A percentile compares a stretch with the other conserved stretches of the same genome.
These are phyloP conservation scores for Kockovaella imperatae DNA, from an alignment of 768 basidiomycete genomes.

Conservation along the genomic window DNA sequence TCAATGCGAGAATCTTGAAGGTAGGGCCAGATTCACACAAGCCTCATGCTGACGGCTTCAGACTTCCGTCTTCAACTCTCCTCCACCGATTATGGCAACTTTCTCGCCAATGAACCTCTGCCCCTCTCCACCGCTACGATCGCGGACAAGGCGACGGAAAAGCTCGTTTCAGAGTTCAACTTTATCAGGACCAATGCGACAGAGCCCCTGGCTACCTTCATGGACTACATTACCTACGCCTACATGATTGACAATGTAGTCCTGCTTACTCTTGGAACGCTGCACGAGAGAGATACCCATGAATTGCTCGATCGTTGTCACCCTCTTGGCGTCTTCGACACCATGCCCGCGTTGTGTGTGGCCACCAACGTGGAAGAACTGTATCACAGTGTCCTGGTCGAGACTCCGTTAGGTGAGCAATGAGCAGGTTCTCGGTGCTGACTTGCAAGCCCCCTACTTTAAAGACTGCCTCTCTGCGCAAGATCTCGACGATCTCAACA, in stretches of 20 bases:
- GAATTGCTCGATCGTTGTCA: slow-evolving; percentile 95
- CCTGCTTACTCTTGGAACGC: slow-evolving; percentile 88
- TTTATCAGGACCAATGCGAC: slow-evolving; percentile 85
- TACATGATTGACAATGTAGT: slow-evolving; percentile 99
- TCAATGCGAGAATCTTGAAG: slow-evolving; percentile 96
- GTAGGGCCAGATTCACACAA: slow-evolving; percentile 47
- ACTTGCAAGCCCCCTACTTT: slow-evolving; percentile 79
- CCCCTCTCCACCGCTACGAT: slow-evolving; percentile 91
- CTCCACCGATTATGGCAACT: slow-evolving; percentile 96
- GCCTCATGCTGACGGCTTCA: slow-evolving; percentile 39
- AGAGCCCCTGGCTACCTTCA: slow-evolving; percentile 79
- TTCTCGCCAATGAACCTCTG: slow-evolving; percentile 90
- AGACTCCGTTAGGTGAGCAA: slow-evolving; percentile 87
- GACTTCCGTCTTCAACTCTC: slow-evolving; percentile 93
- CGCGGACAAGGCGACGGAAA: slow-evolving; percentile 89
- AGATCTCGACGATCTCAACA: slow-evolving; percentile 96
- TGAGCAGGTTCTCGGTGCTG: neutral
- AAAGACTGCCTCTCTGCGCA: slow-evolving; percentile 87
- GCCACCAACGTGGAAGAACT: slow-evolving; percentile 98
- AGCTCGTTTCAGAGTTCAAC: slow-evolving; percentile 95
- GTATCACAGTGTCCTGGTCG: slow-evolving; percentile 91
- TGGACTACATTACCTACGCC: slow-evolving; percentile 96
- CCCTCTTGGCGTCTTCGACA: slow-evolving; percentile 92
- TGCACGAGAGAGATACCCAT: slow-evolving; percentile 94
- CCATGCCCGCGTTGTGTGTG: slow-evolving; percentile 97